Base-by-base conservation (phyloP, 2,329 filamentous ascomycete species). In the Aaosphaeria pasadenensis region DNA sequence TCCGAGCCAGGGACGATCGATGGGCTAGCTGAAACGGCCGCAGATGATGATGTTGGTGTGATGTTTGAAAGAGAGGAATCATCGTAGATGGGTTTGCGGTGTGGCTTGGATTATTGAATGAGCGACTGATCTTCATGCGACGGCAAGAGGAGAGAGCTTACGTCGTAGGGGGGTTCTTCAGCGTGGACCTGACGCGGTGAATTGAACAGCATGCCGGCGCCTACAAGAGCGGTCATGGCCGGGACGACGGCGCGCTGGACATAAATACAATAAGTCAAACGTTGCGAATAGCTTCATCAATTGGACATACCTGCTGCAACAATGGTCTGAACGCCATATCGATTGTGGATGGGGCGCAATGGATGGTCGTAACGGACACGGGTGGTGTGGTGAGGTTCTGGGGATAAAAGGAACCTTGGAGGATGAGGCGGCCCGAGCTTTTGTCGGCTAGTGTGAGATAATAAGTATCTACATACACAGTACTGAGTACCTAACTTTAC, bases 81-180 rank as follows among this genome's bases (percentile, higher is more conserved):
- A 73, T 92, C 88, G 80, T 95, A 95, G 74, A 95, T 94, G 56
- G 89, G 86, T 60, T 77, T 76, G 56, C 75, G 75, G 59, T 63
- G 51, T 54, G 60, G 45, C 53, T 58, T 44, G 44, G 46, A 31
- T 31, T 11, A 36, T 40, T 36, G 33, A 9, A 36, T 36, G 9
- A 36, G 33, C 9, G 9, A 13, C 13, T 36, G 9, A 24, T 24
- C 17, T 24, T 24, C 17, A 24, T 24, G 17, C 17, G 17, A 24
- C 17, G 3, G 3, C 17, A 24, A 24, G 17, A 3, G 3, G 17
- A 11, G 17, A 30, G 6, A 31, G 41, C 11, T 11, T n/a, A 24
- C 17, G 43, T 53, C 60, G 44, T 58, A 63, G 60, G 24, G 49
- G 39, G 17, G 57, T 55, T 68, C 71, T 58, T 83, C 80, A 55